Conservation (phyloP, 495 filamentous ascomycete genomes). For the Filosporella fistucella region DNA sequence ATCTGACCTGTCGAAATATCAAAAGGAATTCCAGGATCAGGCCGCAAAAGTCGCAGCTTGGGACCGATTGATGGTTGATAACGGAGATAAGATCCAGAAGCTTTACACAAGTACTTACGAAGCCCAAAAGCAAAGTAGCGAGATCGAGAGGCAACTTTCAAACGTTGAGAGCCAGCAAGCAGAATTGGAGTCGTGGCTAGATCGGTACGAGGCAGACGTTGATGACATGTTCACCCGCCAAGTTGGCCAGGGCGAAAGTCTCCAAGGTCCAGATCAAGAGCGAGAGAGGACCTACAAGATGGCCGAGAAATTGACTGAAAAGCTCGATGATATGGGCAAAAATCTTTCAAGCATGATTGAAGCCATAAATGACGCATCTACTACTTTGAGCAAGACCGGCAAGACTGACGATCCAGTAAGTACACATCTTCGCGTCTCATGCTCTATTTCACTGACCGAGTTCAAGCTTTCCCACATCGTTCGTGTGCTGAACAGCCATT, state of each 20-base stretch:
- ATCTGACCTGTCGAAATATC: slow-evolving; percentile 87
- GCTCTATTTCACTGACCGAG: slow-evolving; percentile 19
- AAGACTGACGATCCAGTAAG: slow-evolving; percentile 90
- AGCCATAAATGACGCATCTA: slow-evolving; percentile 86
- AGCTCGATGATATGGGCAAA: slow-evolving; percentile 84
- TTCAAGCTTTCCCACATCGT: slow-evolving; percentile 86
- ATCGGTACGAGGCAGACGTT: slow-evolving; percentile 85
- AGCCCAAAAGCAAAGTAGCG: slow-evolving; percentile 82
- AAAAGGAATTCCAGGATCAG: slow-evolving; percentile 89
- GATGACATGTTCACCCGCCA: slow-evolving; percentile 78
- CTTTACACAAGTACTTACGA: slow-evolving; percentile 84
- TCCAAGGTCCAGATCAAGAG: slow-evolving; percentile 87
- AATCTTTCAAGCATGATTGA: slow-evolving; percentile 94
- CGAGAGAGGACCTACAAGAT: slow-evolving; percentile 89
- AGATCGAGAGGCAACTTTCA: slow-evolving; percentile 85
- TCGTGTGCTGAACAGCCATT: slow-evolving; percentile 85
- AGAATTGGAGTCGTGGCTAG: slow-evolving; percentile 77
- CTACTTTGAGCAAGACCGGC: slow-evolving; percentile 78
- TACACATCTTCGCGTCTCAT: no score
- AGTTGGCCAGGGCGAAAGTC: slow-evolving; percentile 55
- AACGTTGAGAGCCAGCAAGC: slow-evolving; percentile 88
- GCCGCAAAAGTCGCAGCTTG: slow-evolving; percentile 82
- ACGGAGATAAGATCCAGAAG: slow-evolving; percentile 86
- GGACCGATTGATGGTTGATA: slow-evolving; percentile 89
- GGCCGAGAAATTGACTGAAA: slow-evolving; percentile 84